Percentiles rank a stretch among this genome's conserved stretches.
Evolutionary conservation across 192 early-diverging fungal species (phyloP).

Genomic region (Coemansia asiatica): DNA sequence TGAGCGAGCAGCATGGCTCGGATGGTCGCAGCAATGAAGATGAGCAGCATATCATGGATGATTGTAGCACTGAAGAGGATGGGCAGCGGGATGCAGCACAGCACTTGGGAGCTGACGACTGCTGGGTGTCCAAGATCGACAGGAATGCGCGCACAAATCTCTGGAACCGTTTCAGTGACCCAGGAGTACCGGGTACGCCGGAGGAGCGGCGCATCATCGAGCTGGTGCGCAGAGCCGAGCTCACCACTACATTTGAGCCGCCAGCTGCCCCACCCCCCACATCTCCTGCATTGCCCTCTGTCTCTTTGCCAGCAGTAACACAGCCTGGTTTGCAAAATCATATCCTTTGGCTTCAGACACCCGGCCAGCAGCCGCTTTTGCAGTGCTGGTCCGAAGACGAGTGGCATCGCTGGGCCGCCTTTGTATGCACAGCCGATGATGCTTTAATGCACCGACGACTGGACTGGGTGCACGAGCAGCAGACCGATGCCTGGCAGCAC

Average conservation of each 20-base stretch:
- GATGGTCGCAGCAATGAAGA: no score
- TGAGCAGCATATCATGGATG: background rate
- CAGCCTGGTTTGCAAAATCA: background rate
- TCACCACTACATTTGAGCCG: background rate
- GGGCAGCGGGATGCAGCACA: background rate
- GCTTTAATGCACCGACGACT: constrained; percentile 17
- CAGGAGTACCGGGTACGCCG: background rate
- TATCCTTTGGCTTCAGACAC: no score
- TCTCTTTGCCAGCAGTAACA: background rate
- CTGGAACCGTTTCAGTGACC: constrained; percentile 20
- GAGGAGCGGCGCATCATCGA: constrained; percentile 25
- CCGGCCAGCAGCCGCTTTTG: no score
- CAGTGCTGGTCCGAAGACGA: constrained; percentile 23
- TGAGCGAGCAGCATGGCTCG: background rate
- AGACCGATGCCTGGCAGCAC: constrained; percentile 26
- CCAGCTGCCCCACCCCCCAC: background rate
- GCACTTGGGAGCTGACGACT: background rate
- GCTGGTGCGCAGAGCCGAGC: constrained; percentile 32
- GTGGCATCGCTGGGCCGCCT: constrained; percentile 37
- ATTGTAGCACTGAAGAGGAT: background rate
- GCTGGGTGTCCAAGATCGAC: constrained; percentile 23
- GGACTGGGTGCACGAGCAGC: constrained; percentile 35
- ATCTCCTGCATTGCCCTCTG: no score
- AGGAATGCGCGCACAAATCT: constrained; percentile 12
- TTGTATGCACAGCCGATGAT: background rate